phyloP scores from a whole-genome alignment of 345 rosid genomes.

The Eucalyptus camaldulensis region DNA sequence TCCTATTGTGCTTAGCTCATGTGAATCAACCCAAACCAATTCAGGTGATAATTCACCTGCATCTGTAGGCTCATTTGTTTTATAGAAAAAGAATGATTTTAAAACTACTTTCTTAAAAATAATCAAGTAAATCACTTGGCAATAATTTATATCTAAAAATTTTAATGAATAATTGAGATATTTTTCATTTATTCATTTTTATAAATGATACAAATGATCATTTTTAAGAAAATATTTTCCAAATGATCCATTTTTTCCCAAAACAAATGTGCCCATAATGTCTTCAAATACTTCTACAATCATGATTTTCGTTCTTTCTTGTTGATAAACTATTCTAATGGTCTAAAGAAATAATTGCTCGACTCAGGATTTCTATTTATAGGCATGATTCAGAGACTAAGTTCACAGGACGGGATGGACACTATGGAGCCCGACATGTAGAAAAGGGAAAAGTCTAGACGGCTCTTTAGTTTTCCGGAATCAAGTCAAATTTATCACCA shows the following conservation, averaged over 20 bases:
- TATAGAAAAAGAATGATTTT: too few species aligned
- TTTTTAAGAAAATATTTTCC: too few species aligned
- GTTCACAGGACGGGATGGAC: not conserved
- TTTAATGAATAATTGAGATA: rapidly evolving
- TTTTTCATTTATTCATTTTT: too few species aligned
- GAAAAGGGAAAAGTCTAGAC: not conserved
- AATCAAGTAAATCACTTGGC: not conserved
- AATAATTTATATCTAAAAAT: too few species aligned
- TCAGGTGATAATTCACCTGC: not conserved
- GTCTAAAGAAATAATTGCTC: not conserved
- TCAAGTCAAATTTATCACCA: not conserved
- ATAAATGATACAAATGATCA: too few species aligned
- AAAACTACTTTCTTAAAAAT: too few species aligned
- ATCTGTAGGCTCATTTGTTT: not conserved
- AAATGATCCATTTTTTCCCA: too few species aligned
- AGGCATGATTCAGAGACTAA: not conserved
- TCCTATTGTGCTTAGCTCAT: not conserved
- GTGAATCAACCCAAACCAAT: not conserved
- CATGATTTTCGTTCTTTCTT: not conserved
- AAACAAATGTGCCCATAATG: too few species aligned
- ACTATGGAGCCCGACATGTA: not conserved
- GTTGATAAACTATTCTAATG: not conserved
- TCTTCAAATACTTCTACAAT: not conserved
- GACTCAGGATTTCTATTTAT: not conserved
- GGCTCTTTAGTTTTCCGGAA: not conserved